Evolutionary conservation across 106 monocot species (phyloP), one percentile per base, ranked within the genome.

Genomic region (Acorus calamus): DNA sequence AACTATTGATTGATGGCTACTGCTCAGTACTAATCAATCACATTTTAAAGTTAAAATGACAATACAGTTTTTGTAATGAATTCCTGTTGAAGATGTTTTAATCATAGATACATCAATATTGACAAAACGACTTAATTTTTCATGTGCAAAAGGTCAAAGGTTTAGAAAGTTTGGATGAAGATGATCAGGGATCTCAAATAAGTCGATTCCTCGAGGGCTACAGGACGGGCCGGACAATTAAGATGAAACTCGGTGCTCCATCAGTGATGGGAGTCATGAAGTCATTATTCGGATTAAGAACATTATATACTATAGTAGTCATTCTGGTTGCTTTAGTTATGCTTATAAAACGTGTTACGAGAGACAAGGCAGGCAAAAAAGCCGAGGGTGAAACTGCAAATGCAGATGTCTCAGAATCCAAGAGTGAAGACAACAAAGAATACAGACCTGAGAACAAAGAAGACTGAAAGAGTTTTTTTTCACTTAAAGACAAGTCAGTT

Each of bases 121-220:
- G 4, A 64, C 52, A 42, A 28, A 70, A 2, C n/a, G 4, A 44
- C 42, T 46, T 7, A 41, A 28, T 52, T 55, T 8, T 67, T 28
- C 58, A 41, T 14, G 41, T 72, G 47, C 11, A 71, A 66, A 59
- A 96, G 94, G 90, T 84, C 56, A 75, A 74, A 49, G 90, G 84
- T 54, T 72, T 80, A 44, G 87, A 91, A 58, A 82, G 13, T 47
- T 64, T 96, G 14, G 57, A 90, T 50, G 74, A 76, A 11, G 66
- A 76, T 44, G 83, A 96, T 70, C 57, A 62, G 45, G 70, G 73
- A 47, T 83, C 90, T 28, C 90, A 90, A 56, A 69, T 96, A 56
- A 96, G 82, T 62, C 79, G 60, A 14, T 90, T 96, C 70, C 84
- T 96, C 62, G 81, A 96, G 70, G 90, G 84, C 55, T 91, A 84